Base-by-base conservation (phyloP, 1,139 yeast species). In the Saccharomyces hybrid region DNA sequence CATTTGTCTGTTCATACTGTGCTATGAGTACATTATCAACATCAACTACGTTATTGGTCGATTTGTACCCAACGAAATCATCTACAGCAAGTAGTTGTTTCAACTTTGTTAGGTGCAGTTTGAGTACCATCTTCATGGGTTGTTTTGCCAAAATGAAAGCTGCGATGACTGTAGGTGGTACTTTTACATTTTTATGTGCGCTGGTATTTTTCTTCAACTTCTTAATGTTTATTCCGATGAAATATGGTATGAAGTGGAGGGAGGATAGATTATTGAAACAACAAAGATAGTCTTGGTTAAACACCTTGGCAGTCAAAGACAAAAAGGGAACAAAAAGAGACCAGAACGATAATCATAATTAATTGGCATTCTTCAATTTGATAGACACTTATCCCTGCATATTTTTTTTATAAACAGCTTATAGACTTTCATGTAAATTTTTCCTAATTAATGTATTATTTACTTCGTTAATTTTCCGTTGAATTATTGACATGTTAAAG, bases 121-220 rank as follows among this genome's bases (percentile, higher is more conserved):
- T 77, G 54, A 79, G 83, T 57, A 88, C 91, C 0, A 75, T 79
- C 1, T 83, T 84, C 52, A 75, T 84, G 56, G 88, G 87, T 0
- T 82, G 79, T 20, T 75, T 84, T 30, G 78, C 82, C 25, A 74
- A 70, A 53, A 84, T 86, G 88, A 76, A 77, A 50, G 55, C 55
- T 0, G 52, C 73, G 0, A 71, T 86, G 76, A 77, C 79, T 0
- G 65, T 81, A 4, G 91, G 91, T 2, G 88, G 89, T 1, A 79
- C 86, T 0, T 83, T 82, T 63, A 78, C 86, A 0, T 72, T 85
- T 28, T 70, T 83, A 73, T 75, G 78, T 52, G 70, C 66, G 4
- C 46, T 67, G 27, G 60, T 67, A 20, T 59, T 66, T 46, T 50
- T 64, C 28, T 61, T 63, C 1, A 68, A 64, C 49, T 58, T 64